These are phyloP conservation scores for Alternaria sp. DNA, from an alignment of 2,329 filamentous ascomycete genomes.

Conservation along the genomic window DNA sequence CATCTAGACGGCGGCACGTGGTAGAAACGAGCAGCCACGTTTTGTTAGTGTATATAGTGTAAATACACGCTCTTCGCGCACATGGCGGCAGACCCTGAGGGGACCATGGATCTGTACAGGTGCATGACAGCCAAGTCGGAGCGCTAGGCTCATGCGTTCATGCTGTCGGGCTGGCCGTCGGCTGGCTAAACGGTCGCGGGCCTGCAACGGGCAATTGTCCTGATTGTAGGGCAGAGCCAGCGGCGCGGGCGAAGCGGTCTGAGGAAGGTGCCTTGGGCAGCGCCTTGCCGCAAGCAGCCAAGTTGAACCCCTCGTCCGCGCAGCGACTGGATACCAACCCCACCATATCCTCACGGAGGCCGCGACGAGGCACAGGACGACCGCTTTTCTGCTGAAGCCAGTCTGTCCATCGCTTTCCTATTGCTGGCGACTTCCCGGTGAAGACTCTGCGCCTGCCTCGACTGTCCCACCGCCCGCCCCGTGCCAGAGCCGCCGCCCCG, in stretches of 20 bases:
- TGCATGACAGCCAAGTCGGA: background rate
- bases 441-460: conserved; percentile 21
- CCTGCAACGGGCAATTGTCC: conserved; percentile 1
- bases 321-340: conserved; percentile 19
- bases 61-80: conserved; percentile 9
- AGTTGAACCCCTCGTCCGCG: conserved; percentile 14
- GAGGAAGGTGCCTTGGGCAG: conserved; percentile 9
- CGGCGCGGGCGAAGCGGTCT: conserved; percentile 24
- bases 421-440: conserved; percentile 16
- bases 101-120: background rate
- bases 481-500: conserved; percentile 29
- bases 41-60: conserved; percentile 13
- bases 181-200: background rate
- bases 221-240: conserved; percentile 14
- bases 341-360: conserved; percentile 17
- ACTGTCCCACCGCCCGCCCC: conserved; percentile 17
- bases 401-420: conserved; percentile 21
- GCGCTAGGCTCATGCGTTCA: background rate
- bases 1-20: conserved; percentile 16
- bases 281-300: conserved; percentile 11
- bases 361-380: conserved; percentile 25
- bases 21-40: conserved; percentile 4
- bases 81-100: conserved; percentile 1
- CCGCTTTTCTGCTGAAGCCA: conserved; percentile 22
- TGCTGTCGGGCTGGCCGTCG: background rate